A percentile compares a stretch with the other conserved stretches of the same genome.
Conservation (phyloP, 768 basidiomycete genomes). For the Mycena maculata region DNA sequence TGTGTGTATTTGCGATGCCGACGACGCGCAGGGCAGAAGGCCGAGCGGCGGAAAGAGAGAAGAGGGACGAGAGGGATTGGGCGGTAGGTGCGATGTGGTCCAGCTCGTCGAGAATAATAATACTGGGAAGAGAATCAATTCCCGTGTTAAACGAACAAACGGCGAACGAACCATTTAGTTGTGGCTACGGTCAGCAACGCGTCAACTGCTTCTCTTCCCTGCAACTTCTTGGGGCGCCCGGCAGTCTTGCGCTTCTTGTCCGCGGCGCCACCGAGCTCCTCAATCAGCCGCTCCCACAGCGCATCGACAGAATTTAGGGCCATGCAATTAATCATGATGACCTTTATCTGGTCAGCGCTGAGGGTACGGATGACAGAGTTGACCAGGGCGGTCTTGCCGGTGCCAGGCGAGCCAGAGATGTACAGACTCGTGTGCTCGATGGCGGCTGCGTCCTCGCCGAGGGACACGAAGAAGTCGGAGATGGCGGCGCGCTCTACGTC, state of each 20-base stretch:
- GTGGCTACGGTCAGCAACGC: conserved; percentile 54
- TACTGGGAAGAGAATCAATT: conserved; percentile 52
- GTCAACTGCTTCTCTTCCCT: conserved; percentile 62
- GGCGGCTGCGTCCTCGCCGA: conserved; percentile 52
- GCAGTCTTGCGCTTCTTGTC: conserved; percentile 49
- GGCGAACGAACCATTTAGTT: conserved; percentile 63
- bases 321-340: conserved; percentile 84
- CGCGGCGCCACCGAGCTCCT: conserved; percentile 56
- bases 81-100: conserved; percentile 80
- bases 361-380: conserved; percentile 67
- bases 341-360: conserved; percentile 55
- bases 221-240: conserved; percentile 53
- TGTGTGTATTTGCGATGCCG: conserved; percentile 92
- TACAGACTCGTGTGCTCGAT: conserved; percentile 68
- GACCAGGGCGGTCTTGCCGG: conserved; percentile 90
- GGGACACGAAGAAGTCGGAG: conserved; percentile 67
- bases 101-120: conserved; percentile 88
- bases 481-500: conserved; percentile 70
- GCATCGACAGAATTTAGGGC: conserved; percentile 73
- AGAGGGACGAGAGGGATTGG: conserved; percentile 70
- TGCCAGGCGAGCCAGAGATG: conserved; percentile 93
- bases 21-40: conserved; percentile 72
- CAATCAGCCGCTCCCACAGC: conserved; percentile 76
- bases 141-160: conserved; percentile 4
- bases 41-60: conserved; percentile 71